Evolutionary conservation across 257 asterid genomes (phyloP).

Genomic region (Dorcoceras hygrometricum): DNA sequence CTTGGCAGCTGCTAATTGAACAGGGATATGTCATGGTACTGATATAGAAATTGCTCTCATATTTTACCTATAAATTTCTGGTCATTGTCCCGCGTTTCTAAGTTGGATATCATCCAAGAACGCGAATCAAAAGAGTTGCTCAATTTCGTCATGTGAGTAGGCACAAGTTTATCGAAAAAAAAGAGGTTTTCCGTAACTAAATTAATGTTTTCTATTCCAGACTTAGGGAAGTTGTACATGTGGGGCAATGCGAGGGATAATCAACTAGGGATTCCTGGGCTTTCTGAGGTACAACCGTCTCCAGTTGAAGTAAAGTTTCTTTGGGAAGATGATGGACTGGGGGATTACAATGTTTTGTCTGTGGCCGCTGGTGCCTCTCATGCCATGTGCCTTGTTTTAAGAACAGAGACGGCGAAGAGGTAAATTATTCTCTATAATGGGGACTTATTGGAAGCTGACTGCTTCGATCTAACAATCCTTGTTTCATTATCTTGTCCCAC

Average conservation of each 20-base stretch:
- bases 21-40: neutral
- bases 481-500: constrained; percentile 1
- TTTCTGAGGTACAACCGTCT: constrained; percentile 61
- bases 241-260: constrained; percentile 85
- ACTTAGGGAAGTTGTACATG: constrained; percentile 77
- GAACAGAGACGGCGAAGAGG: constrained; percentile 36
- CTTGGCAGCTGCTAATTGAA: neutral
- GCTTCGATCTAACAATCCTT: neutral
- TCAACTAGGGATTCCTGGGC: constrained; percentile 88
- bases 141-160: too few relatives aligned
- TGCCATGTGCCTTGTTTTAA: constrained; percentile 76
- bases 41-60: neutral
- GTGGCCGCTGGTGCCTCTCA: constrained; percentile 92
- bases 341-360: constrained; percentile 50
- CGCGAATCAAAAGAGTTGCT: too few relatives aligned
- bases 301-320: constrained; percentile 88
- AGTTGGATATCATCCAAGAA: too few relatives aligned
- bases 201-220: constrained; percentile 34
- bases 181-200: neutral
- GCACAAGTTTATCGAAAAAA: too few relatives aligned
- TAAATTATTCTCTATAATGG: constrained; percentile 10
- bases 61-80: neutral
- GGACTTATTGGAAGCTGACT: neutral
- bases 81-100: neutral
- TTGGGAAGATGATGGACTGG: constrained; percentile 64